Evolutionary conservation across 2,329 filamentous ascomycete species (phyloP).

Genomic region (Orbilia ellipsospora): DNA sequence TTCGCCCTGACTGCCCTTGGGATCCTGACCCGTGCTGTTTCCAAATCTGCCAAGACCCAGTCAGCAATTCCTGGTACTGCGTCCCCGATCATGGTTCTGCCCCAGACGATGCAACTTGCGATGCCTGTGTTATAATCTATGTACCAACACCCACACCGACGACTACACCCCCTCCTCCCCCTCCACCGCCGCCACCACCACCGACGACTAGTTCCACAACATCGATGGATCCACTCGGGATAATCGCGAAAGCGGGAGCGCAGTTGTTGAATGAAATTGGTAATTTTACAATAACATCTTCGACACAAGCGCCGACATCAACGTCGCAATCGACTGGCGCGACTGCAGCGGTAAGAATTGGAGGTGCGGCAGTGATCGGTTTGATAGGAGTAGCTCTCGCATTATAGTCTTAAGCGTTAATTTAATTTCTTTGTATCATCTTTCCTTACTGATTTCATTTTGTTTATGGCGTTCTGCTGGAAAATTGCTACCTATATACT

Average conservation of each 20-base stretch:
- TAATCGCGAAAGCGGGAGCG: background rate
- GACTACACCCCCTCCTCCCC: background rate
- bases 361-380: constrained; percentile 15
- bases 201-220: too few relatives aligned
- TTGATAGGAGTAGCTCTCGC: constrained; percentile 5
- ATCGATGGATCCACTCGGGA: background rate
- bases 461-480: background rate
- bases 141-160: constrained; percentile 9
- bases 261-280: background rate
- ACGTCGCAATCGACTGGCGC: background rate
- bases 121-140: constrained; percentile 1
- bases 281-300: constrained; percentile 1
- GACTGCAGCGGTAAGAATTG: constrained; percentile 11
- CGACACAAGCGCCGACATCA: constrained; percentile 3
- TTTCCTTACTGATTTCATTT: background rate
- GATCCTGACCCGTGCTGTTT: constrained; percentile 24
- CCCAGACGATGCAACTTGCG: background rate
- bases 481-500: background rate
- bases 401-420: constrained; percentile 1
- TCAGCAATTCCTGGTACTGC: constrained; percentile 8
- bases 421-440: too few relatives aligned
- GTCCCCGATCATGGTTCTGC: constrained; percentile 1
- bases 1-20: constrained; percentile 23
- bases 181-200: background rate
- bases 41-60: constrained; percentile 1